These are phyloP conservation scores for Polytrichum commune DNA, from an alignment of 225 moss, liverwort and hornwort genomes.

Conservation along the genomic window DNA sequence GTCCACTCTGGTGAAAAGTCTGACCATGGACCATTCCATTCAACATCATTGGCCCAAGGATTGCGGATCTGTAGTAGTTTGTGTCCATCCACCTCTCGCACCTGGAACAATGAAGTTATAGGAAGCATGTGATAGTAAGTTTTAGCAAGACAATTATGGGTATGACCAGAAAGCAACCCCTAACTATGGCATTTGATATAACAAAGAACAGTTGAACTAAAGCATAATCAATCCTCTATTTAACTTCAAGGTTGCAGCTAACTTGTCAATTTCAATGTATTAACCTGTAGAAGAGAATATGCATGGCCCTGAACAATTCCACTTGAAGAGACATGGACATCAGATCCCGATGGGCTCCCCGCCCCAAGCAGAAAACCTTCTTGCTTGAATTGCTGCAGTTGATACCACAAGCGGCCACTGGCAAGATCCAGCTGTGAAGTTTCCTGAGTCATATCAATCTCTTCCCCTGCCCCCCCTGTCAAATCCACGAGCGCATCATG, in stretches of 20 bases:
- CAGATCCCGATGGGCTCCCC: conserved; percentile 68
- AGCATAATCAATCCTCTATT: too few relatives aligned
- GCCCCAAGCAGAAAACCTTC: conserved; percentile 69
- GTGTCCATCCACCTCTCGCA: conserved; percentile 65
- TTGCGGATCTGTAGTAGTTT: conserved; percentile 65
- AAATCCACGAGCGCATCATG: conserved; percentile 69
- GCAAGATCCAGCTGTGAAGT: conserved; percentile 64
- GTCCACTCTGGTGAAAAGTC: conserved; percentile 71
- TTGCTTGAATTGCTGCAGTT: conserved; percentile 62
- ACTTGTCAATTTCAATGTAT: not conserved
- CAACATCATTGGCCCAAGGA: conserved; percentile 75
- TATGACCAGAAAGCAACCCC: too few relatives aligned
- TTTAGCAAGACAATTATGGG: not conserved
- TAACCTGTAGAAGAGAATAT: conserved; percentile 59
- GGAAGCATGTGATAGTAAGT: not conserved
- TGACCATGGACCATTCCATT: conserved; percentile 78
- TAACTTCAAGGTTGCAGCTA: too few relatives aligned
- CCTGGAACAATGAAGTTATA: conserved; percentile 18
- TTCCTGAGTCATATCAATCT: conserved; percentile 59
- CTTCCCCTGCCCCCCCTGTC: conserved; percentile 72
- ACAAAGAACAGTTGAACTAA: too few relatives aligned
- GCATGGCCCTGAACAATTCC: conserved; percentile 73
- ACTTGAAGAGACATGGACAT: conserved; percentile 67
- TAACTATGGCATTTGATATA: too few relatives aligned
- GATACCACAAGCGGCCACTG: conserved; percentile 63